phyloP scores from a whole-genome alignment of 345 rosid genomes.

The Nasturtium officinale region DNA sequence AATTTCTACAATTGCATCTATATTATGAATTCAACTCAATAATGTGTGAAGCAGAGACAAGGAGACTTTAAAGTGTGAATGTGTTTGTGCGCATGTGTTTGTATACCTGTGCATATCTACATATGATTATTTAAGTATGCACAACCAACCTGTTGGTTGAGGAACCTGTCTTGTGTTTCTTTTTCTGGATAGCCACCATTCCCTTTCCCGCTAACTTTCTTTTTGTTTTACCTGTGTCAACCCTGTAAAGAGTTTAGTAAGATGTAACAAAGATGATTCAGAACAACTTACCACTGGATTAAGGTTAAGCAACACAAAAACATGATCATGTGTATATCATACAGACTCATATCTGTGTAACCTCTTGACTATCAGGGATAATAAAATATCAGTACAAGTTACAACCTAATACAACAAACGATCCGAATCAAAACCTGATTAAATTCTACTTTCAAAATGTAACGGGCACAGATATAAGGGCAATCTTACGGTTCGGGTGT shows the following conservation, averaged over 20 bases:
- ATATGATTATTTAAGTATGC: neutral
- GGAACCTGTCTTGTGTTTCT: neutral
- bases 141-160: slow-evolving; percentile 9
- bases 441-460: neutral
- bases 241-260: slow-evolving; percentile 1
- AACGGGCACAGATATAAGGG: neutral
- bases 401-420: neutral
- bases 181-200: neutral
- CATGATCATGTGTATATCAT: neutral
- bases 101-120: neutral
- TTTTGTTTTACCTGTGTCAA: neutral
- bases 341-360: neutral
- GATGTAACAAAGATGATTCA: slow-evolving; percentile 1
- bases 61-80: neutral
- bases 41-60: neutral
- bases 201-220: neutral
- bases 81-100: neutral
- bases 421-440: neutral
- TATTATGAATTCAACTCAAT: neutral
- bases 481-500: slow-evolving; percentile 34
- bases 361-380: neutral
- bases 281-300: neutral
- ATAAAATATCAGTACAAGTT: neutral
- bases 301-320: neutral
- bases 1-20: neutral